These are phyloP conservation scores for Myriosclerotinia scirpicola DNA, from an alignment of 2,329 filamentous ascomycete genomes.

Conservation along the genomic window DNA sequence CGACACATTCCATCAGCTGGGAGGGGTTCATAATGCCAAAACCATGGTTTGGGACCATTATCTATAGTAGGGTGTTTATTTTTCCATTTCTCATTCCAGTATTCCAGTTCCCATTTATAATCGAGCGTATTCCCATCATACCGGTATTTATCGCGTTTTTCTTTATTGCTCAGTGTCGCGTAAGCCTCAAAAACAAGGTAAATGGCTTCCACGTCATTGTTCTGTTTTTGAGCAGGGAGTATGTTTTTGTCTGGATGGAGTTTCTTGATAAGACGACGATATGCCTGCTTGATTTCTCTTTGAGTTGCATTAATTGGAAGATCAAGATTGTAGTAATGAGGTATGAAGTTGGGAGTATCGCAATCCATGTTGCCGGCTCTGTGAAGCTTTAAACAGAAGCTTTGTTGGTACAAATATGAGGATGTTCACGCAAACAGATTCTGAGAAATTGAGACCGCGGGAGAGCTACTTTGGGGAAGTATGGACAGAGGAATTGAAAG, in stretches of 20 bases:
- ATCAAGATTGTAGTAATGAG: slow-evolving; percentile 22
- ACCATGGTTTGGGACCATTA: slow-evolving; percentile 3
- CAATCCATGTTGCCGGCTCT: not conserved
- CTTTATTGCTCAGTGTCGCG: not conserved
- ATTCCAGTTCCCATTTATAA: not conserved
- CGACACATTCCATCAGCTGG: not conserved
- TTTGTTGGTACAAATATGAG: not conserved
- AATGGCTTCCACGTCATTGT: not conserved
- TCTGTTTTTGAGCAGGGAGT: not conserved
- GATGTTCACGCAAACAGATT: not conserved
- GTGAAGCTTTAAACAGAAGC: not conserved
- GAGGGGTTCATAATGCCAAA: slow-evolving; percentile 6
- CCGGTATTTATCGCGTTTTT: not conserved
- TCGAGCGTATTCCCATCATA: not conserved
- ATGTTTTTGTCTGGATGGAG: slow-evolving; percentile 14
- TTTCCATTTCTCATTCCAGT: not conserved
- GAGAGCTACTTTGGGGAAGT: not conserved
- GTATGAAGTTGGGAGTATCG: not conserved
- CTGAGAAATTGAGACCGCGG: no score
- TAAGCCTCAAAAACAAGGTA: slow-evolving; percentile 10
- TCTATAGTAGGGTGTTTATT: not conserved
- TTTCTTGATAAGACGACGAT: not conserved
- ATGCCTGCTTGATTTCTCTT: not conserved
- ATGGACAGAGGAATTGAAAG: not conserved
- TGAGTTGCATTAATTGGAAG: slow-evolving; percentile 2